phyloP scores from a whole-genome alignment of 306 rosid species.

The Oxytropis ochrocephala region DNA sequence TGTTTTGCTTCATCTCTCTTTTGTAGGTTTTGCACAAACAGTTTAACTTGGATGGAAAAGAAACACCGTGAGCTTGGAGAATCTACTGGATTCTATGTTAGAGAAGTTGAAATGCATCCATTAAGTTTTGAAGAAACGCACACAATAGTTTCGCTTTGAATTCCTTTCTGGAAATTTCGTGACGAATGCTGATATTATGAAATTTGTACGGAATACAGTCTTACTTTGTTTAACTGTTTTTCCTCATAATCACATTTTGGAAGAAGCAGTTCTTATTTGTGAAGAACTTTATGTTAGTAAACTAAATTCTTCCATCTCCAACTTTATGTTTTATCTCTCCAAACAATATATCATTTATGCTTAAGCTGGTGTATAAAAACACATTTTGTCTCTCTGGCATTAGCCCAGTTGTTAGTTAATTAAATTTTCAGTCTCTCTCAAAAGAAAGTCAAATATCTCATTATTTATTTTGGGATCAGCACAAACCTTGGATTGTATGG shows the following conservation, averaged over 20 bases:
- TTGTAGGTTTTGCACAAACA: constrained; percentile 67
- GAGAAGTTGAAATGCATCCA: constrained; percentile 51
- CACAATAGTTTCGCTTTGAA: constrained; percentile 50
- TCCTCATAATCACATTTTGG: constrained; percentile 70
- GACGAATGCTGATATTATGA: constrained; percentile 58
- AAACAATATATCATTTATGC: no score
- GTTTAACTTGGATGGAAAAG: constrained; percentile 61
- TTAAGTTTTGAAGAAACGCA: constrained; percentile 34
- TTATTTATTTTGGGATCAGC: no score
- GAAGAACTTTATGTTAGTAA: constrained; percentile 48
- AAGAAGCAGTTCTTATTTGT: constrained; percentile 85
- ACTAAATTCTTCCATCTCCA: constrained; percentile 44
- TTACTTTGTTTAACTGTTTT: constrained; percentile 71
- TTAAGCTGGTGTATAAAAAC: no score
- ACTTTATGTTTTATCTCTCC: no score
- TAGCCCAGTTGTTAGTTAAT: no score
- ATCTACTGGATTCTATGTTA: constrained; percentile 53
- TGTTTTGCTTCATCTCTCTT: constrained; percentile 17
- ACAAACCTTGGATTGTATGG: no score
- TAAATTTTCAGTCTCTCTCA: no score
- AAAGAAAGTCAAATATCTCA: no score
- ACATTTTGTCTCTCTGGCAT: no score
- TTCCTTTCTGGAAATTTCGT: constrained; percentile 41
- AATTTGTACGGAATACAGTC: constrained; percentile 64
- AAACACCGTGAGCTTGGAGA: constrained; percentile 58